phyloP scores from a whole-genome alignment of 106 monocot species.

The Xerophyta viscosa region DNA sequence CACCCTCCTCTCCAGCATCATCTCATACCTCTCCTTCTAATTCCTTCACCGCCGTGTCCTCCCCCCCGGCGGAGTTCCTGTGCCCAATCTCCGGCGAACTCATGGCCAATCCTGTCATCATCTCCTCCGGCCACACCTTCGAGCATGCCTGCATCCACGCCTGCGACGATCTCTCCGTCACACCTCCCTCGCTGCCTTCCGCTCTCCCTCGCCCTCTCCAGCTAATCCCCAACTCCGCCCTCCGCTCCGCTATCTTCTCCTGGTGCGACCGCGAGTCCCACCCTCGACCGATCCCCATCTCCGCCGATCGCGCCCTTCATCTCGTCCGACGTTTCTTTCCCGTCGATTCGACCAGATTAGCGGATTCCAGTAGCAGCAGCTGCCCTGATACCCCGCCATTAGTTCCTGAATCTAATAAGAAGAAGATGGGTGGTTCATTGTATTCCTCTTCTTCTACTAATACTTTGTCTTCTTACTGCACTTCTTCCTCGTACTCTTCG shows the following conservation, averaged over 20 bases:
- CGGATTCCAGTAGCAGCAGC: too few relatives aligned
- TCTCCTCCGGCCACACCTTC: slow-evolving; percentile 69
- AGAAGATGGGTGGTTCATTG: neutral
- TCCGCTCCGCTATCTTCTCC: neutral
- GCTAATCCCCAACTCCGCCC: slow-evolving; percentile 6
- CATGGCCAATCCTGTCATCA: slow-evolving; percentile 85
- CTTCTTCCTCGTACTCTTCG: neutral
- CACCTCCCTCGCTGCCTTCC: slow-evolving; percentile 12
- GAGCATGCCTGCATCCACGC: slow-evolving; percentile 73
- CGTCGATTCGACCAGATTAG: too few relatives aligned
- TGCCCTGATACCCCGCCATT: too few relatives aligned
- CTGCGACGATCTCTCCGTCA: slow-evolving; percentile 41
- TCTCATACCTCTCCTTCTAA: too few relatives aligned
- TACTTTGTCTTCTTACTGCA: neutral
- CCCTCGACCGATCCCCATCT: neutral
- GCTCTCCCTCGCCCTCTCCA: neutral
- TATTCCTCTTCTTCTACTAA: neutral
- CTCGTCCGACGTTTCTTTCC: too few relatives aligned
- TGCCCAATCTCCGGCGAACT: slow-evolving; percentile 73
- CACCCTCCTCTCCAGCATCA: too few relatives aligned
- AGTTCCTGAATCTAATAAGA: too few relatives aligned
- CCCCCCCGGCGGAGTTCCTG: slow-evolving; percentile 50
- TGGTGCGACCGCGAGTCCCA: slow-evolving; percentile 3
- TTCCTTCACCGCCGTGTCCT: too few relatives aligned
- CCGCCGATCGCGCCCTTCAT: neutral